Evolutionary conservation across 805 yeast genomes (phyloP).

Genomic region (Wickerhamia fluorescens): DNA sequence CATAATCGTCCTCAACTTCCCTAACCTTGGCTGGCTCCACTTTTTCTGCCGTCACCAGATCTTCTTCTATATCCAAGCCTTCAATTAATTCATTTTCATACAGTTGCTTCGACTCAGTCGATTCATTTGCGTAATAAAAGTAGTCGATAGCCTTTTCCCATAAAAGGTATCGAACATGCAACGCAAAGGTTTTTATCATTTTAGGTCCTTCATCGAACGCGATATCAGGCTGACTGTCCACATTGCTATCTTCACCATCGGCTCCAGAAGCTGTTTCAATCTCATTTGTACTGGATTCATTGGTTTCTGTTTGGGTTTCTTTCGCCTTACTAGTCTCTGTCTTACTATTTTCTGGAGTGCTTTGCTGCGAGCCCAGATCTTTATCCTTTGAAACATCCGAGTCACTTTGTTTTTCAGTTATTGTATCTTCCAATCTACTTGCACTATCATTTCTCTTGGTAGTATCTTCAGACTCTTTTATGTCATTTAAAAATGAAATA

Average conservation of each 20-base stretch:
- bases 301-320: constrained; percentile 1
- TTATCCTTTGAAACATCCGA: too few relatives aligned
- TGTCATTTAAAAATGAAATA: constrained; percentile 14
- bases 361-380: too few relatives aligned
- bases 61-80: constrained; percentile 19
- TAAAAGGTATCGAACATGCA: constrained; percentile 58
- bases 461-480: not conserved
- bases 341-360: too few relatives aligned
- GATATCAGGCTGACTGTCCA: constrained; percentile 3
- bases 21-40: constrained; percentile 11
- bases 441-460: too few relatives aligned
- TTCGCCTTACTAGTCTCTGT: constrained; percentile 1
- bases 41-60: constrained; percentile 5
- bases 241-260: constrained; percentile 18
- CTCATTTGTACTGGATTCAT: constrained; percentile 3
- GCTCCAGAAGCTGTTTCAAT: constrained; percentile 17
- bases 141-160: constrained; percentile 66
- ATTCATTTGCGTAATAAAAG: constrained; percentile 20
- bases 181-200: constrained; percentile 37
- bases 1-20: constrained; percentile 32
- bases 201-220: constrained; percentile 37
- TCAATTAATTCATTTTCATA: constrained; percentile 32
- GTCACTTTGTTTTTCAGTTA: too few relatives aligned
- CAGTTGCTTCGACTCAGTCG: constrained; percentile 16
- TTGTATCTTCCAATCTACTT: too few relatives aligned